Evolutionary conservation across 768 basidiomycete species (phyloP).

Genomic region (Galerina marginata): DNA sequence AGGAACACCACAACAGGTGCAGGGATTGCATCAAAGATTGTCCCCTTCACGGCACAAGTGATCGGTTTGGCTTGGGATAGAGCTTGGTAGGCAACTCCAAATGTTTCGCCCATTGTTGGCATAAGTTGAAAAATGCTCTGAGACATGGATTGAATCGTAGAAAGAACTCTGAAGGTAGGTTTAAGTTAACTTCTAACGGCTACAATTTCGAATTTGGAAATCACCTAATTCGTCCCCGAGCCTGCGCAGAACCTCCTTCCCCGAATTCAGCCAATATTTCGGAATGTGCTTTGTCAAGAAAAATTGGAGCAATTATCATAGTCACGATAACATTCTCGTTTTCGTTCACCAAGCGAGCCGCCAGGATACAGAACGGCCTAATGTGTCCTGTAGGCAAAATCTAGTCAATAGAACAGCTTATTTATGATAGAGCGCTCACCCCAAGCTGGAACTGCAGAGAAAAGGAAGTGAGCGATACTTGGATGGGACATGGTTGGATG

Average conservation of each 20-base stretch:
- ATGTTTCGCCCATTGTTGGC: background rate
- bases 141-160: background rate
- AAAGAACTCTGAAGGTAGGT: background rate
- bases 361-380: constrained; percentile 6
- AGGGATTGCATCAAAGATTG: constrained; percentile 4
- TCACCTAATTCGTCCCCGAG: constrained; percentile 1
- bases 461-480: background rate
- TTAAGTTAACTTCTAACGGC: too few species aligned
- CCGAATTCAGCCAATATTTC: constrained; percentile 3
- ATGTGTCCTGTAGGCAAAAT: background rate
- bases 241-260: background rate
- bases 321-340: background rate
- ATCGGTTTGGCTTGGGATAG: background rate
- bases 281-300: background rate
- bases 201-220: background rate
- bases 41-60: background rate
- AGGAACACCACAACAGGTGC: background rate
- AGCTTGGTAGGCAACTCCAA: background rate
- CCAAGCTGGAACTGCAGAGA: constrained; percentile 3
- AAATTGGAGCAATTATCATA: background rate
- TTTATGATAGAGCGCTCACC: background rate
- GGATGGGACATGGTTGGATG: too few species aligned
- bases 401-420: too few species aligned
- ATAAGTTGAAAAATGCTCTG: background rate
- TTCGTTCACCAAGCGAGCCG: constrained; percentile 8